Evolutionary conservation across 208 protist genomes (phyloP).

Genomic region (Leptomonas pyrrhocoris): DNA sequence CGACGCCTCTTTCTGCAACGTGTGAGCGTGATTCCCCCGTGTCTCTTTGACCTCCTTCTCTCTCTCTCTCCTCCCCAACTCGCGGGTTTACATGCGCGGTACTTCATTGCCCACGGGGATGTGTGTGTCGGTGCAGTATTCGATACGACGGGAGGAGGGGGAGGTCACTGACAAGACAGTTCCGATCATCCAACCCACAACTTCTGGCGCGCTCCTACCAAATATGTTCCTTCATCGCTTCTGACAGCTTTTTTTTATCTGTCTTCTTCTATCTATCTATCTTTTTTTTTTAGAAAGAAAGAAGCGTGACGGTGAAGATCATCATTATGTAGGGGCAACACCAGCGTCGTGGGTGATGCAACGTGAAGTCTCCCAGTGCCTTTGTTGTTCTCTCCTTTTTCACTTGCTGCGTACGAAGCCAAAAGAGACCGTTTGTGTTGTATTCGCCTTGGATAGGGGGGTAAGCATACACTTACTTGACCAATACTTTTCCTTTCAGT

Average conservation of each 20-base stretch:
- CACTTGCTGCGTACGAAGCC: neutral
- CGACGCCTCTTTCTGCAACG: neutral
- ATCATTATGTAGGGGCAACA: constrained; percentile 23
- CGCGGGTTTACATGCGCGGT: neutral
- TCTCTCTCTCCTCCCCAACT: neutral
- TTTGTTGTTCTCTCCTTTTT: neutral
- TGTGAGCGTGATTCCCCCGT: constrained; percentile 23
- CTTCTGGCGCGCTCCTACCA: constrained; percentile 30
- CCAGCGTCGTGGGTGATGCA: constrained; percentile 11
- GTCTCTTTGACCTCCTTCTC: constrained; percentile 18
- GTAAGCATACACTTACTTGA: constrained; percentile 12
- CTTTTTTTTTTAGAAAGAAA: neutral
- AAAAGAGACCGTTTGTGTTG: neutral
- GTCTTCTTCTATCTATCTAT: neutral
- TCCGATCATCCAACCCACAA: constrained; percentile 18
- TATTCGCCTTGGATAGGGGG: constrained; percentile 24
- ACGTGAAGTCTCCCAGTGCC: neutral
- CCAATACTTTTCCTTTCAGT: constrained; percentile 19
- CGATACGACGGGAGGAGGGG: too few species aligned
- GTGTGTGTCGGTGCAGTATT: neutral
- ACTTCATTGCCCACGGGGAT: neutral
- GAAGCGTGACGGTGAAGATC: neutral
- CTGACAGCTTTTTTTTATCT: neutral
- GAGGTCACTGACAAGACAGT: constrained; percentile 36
- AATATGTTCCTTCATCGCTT: constrained; percentile 2